A percentile compares a stretch with the other conserved stretches of the same genome.
Evolutionary conservation across 768 basidiomycete genomes (phyloP).

Genomic region (Rhizopogon salebrosus): DNA sequence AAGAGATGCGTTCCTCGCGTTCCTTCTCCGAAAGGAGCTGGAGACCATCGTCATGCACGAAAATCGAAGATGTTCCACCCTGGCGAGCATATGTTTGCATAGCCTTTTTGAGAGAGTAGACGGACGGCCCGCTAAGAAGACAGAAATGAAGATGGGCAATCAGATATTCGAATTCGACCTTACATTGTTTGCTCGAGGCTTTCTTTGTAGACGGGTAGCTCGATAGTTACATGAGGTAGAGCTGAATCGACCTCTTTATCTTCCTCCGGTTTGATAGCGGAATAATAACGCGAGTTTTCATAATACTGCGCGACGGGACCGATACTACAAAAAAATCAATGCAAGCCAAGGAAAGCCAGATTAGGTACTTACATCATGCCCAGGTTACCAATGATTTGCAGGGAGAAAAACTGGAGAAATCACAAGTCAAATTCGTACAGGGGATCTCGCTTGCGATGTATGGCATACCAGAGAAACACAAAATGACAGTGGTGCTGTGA

Average conservation of each 20-base stretch:
- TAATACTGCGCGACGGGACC: conserved; percentile 85
- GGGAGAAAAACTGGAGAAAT: conserved; percentile 58
- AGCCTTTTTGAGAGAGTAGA: conserved; percentile 71
- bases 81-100: conserved; percentile 87
- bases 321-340: conserved; percentile 35
- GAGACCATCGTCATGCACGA: conserved; percentile 70
- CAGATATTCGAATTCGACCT: conserved; percentile 21
- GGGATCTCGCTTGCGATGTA: background rate
- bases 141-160: background rate
- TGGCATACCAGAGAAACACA: conserved; percentile 67
- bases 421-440: background rate
- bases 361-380: conserved; percentile 53
- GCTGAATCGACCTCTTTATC: conserved; percentile 59
- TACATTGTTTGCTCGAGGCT: conserved; percentile 79
- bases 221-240: conserved; percentile 72
- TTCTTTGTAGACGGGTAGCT: conserved; percentile 89
- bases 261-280: conserved; percentile 55
- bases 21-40: conserved; percentile 59
- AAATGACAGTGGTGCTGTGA: conserved; percentile 64
- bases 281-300: conserved; percentile 82
- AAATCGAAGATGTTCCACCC: conserved; percentile 72
- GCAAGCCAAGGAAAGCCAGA: background rate
- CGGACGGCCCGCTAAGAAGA: conserved; percentile 51
- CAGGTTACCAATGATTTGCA: conserved; percentile 62
- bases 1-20: conserved; percentile 57